Evolutionary conservation across 2,329 filamentous ascomycete genomes (phyloP).

Genomic region (Pseudocercospora crystallina): DNA sequence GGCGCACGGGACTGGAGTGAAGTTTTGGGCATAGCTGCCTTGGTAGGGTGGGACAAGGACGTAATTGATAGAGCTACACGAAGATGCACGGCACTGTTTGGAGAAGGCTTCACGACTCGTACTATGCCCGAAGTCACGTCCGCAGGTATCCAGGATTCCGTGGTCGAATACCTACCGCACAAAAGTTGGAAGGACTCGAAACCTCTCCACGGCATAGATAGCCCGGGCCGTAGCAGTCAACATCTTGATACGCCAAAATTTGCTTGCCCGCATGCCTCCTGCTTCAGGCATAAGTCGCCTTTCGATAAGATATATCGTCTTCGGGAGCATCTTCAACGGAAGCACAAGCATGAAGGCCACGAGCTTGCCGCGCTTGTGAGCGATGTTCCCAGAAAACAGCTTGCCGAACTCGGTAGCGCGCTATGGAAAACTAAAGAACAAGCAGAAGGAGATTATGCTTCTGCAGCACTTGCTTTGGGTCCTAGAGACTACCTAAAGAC

Average conservation of each 20-base stretch:
- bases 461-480: too few relatives aligned
- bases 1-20: slow-evolving; percentile 78
- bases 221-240: not conserved
- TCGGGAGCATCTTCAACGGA: slow-evolving; percentile 35
- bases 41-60: slow-evolving; percentile 66
- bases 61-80: slow-evolving; percentile 69
- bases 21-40: slow-evolving; percentile 72
- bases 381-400: not conserved
- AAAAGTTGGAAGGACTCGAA: not conserved
- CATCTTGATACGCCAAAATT: not conserved
- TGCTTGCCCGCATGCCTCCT: slow-evolving; percentile 30
- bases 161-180: slow-evolving; percentile 25
- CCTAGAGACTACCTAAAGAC: slow-evolving; percentile 5
- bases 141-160: not conserved
- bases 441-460: not conserved
- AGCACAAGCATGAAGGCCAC: slow-evolving; percentile 27
- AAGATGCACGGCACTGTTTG: slow-evolving; percentile 75
- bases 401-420: not conserved
- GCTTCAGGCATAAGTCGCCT: slow-evolving; percentile 27
- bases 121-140: slow-evolving; percentile 23
- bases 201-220: too few relatives aligned
- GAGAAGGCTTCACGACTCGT: slow-evolving; percentile 59
- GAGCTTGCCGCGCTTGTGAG: slow-evolving; percentile 6
- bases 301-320: slow-evolving; percentile 31
- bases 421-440: not conserved